Evolutionary conservation across 1,139 yeast species (phyloP).

Genomic region (Zhuliangozyma parablackwelliae): DNA sequence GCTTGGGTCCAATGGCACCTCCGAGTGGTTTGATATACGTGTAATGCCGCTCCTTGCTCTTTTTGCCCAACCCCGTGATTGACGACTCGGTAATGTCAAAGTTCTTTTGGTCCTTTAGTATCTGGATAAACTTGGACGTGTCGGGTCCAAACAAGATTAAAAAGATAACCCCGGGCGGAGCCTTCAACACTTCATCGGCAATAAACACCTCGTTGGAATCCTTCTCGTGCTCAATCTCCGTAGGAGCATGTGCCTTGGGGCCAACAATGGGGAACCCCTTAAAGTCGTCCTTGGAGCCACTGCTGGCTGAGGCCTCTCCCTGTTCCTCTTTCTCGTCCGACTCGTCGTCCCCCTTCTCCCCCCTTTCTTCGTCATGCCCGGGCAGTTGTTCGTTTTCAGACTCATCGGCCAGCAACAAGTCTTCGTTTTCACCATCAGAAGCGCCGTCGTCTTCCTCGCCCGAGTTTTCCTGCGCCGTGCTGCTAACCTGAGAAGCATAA

Average conservation of each 20-base stretch:
- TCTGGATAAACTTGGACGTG: slow-evolving; percentile 48
- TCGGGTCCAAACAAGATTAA: slow-evolving; percentile 72
- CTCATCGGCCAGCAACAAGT: slow-evolving; percentile 3
- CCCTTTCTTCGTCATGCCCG: slow-evolving; percentile 2
- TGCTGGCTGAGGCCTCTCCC: slow-evolving; percentile 1
- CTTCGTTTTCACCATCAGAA: slow-evolving; percentile 7
- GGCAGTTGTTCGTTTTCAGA: not conserved
- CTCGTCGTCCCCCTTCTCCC: slow-evolving; percentile 5
- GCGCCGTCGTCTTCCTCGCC: slow-evolving; percentile 1
- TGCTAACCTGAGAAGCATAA: slow-evolving; percentile 3
- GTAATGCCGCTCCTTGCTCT: slow-evolving; percentile 49
- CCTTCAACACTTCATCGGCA: slow-evolving; percentile 55
- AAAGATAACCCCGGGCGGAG: slow-evolving; percentile 80
- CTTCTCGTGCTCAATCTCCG: slow-evolving; percentile 40
- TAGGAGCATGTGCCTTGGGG: slow-evolving; percentile 36
- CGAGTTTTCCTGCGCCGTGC: slow-evolving; percentile 7
- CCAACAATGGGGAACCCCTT: slow-evolving; percentile 38
- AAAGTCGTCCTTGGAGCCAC: slow-evolving; percentile 14
- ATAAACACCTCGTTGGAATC: slow-evolving; percentile 61
- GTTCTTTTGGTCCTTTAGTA: slow-evolving; percentile 68
- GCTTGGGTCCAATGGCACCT: slow-evolving; percentile 91
- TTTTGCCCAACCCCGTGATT: slow-evolving; percentile 39
- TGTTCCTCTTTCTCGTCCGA: slow-evolving; percentile 1
- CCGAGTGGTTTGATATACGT: slow-evolving; percentile 74
- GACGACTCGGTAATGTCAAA: slow-evolving; percentile 52